phyloP scores from a whole-genome alignment of 257 asterid species.

The Nemophila menziesii region DNA sequence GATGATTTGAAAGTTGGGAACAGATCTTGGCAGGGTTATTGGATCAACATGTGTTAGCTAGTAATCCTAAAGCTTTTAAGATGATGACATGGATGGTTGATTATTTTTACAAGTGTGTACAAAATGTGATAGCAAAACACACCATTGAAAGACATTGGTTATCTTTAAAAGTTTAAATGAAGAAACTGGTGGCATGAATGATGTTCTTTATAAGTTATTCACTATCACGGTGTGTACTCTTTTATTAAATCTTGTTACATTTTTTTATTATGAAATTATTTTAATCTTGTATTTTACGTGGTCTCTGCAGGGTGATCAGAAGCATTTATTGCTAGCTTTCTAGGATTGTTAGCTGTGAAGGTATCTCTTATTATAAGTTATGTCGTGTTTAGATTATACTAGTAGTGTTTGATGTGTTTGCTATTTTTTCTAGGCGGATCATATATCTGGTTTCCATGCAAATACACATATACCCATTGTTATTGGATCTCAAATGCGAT shows the following conservation, averaged over 20 bases:
- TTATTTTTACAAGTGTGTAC: constrained; percentile 73
- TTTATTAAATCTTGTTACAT: neutral
- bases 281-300: neutral
- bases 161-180: constrained; percentile 68
- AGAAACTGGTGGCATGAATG: constrained; percentile 97
- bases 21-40: constrained; percentile 83
- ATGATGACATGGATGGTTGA: constrained; percentile 58
- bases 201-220: constrained; percentile 62
- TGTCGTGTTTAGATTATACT: no score
- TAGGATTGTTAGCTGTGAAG: constrained; percentile 74
- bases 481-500: constrained; percentile 84
- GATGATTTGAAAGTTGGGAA: neutral
- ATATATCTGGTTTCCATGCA: constrained; percentile 59
- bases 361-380: constrained; percentile 26
- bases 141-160: constrained; percentile 63
- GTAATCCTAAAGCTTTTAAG: constrained; percentile 48
- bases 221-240: constrained; percentile 44
- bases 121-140: constrained; percentile 47
- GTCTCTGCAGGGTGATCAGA: constrained; percentile 64
- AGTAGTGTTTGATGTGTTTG: no score
- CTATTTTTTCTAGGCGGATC: constrained; percentile 50
- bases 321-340: constrained; percentile 71
- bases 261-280: no score
- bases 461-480: constrained; percentile 93
- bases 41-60: constrained; percentile 65